Evolutionary conservation across 768 basidiomycete genomes (phyloP).

Genomic region (Tricholoma hemisulphureum): DNA sequence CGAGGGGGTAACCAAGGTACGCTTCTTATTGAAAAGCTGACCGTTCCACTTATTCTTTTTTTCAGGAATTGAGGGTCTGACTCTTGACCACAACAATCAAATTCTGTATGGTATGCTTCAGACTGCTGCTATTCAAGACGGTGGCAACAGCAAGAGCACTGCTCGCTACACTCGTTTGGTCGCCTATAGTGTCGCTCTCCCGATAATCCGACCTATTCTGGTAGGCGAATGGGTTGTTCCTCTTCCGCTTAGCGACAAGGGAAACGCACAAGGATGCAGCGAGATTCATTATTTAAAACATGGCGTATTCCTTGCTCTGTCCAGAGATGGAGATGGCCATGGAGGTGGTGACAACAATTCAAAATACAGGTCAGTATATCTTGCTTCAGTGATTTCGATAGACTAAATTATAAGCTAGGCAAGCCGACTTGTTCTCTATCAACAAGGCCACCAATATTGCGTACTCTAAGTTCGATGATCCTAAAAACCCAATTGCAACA

Average conservation of each 20-base stretch:
- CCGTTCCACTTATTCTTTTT: background rate
- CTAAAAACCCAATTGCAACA: constrained; percentile 49
- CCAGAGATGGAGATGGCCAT: constrained; percentile 60
- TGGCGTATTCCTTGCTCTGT: constrained; percentile 55
- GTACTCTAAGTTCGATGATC: constrained; percentile 52
- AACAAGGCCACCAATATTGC: constrained; percentile 60
- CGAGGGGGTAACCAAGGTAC: constrained; percentile 55
- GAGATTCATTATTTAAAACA: constrained; percentile 57
- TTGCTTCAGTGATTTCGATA: background rate
- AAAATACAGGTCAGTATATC: constrained; percentile 46
- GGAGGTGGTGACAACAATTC: constrained; percentile 50
- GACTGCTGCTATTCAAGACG: constrained; percentile 62
- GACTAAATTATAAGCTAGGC: constrained; percentile 32
- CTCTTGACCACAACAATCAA: constrained; percentile 43
- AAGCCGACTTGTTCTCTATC: constrained; percentile 60
- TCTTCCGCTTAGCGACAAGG: constrained; percentile 49
- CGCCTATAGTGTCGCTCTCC: constrained; percentile 48
- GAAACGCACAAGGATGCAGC: constrained; percentile 50
- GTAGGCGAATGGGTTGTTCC: constrained; percentile 62
- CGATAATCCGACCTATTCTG: constrained; percentile 34
- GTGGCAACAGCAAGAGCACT: constrained; percentile 46
- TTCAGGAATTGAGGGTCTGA: constrained; percentile 60
- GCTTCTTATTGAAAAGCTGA: background rate
- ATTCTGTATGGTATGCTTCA: constrained; percentile 64
- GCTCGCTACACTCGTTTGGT: constrained; percentile 55